Percentiles rank a stretch among this genome's conserved stretches.
phyloP scores from a whole-genome alignment of 768 basidiomycete genomes.

The Lactifluus subvellereus region DNA sequence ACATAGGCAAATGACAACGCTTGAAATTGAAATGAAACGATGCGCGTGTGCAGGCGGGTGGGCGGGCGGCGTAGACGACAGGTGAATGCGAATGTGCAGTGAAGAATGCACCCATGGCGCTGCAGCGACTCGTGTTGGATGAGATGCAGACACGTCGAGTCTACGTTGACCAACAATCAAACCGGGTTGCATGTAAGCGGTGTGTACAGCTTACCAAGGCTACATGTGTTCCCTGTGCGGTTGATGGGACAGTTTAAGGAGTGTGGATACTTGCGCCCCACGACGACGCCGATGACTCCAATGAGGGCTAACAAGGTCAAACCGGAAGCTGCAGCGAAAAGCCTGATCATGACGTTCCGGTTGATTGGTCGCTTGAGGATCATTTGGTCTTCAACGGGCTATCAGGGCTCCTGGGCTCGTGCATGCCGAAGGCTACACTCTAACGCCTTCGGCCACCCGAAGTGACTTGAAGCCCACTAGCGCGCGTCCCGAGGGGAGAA shows the following conservation, averaged over 20 bases:
- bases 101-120: too few relatives aligned
- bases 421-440: not conserved
- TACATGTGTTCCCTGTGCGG: conserved; percentile 46
- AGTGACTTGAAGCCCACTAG: conserved; percentile 4
- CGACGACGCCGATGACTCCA: conserved; percentile 41
- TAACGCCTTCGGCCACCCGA: conserved; percentile 12
- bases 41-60: too few relatives aligned
- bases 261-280: conserved; percentile 29
- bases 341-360: conserved; percentile 18
- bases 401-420: not conserved
- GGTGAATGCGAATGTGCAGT: too few relatives aligned
- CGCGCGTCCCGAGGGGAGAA: not conserved
- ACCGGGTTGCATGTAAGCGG: not conserved
- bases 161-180: conserved; percentile 31
- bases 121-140: conserved; percentile 37
- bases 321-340: conserved; percentile 17
- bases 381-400: conserved; percentile 9
- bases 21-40: too few relatives aligned
- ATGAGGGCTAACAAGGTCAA: conserved; percentile 33
- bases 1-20: too few relatives aligned
- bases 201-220: conserved; percentile 42
- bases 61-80: too few relatives aligned
- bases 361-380: conserved; percentile 7
- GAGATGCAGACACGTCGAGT: conserved; percentile 59
- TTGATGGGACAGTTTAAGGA: conserved; percentile 37